These are phyloP conservation scores for Pseudomicrostroma phylloplanum DNA, from an alignment of 1,284 basidiomycete species.

Conservation along the genomic window DNA sequence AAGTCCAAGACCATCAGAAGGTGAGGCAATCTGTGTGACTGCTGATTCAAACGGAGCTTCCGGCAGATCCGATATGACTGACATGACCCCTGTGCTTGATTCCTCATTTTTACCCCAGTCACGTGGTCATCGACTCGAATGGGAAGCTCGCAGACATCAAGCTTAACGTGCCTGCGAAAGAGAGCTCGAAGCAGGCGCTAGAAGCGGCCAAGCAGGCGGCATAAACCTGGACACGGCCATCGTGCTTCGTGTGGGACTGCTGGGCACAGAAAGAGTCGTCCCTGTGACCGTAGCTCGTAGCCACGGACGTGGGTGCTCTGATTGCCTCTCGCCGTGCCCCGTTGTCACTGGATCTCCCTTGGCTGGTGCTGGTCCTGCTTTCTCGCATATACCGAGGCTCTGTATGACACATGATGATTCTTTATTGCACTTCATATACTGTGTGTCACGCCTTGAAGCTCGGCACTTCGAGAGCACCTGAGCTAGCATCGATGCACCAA, in stretches of 20 bases:
- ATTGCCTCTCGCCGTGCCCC: too few relatives aligned
- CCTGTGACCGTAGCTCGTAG: too few relatives aligned
- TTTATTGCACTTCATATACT: too few relatives aligned
- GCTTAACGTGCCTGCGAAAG: conserved; percentile 35
- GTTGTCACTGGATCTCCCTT: too few relatives aligned
- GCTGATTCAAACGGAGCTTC: not conserved
- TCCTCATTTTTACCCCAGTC: conserved; percentile 14
- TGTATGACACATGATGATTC: too few relatives aligned
- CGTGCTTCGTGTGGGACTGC: too few relatives aligned
- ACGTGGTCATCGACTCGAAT: conserved; percentile 38
- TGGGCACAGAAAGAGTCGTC: too few relatives aligned
- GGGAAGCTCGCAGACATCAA: conserved; percentile 26
- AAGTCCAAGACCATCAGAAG: conserved; percentile 59
- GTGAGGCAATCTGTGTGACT: conserved; percentile 8
- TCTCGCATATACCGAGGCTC: too few relatives aligned
- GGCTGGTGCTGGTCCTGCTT: too few relatives aligned
- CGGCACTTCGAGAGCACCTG: too few relatives aligned
- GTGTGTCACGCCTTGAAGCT: too few relatives aligned
- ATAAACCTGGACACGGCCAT: not conserved
- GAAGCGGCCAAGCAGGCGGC: not conserved
- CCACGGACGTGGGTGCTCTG: too few relatives aligned
- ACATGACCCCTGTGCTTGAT: not conserved
- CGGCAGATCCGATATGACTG: not conserved
- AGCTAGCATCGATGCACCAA: not conserved
- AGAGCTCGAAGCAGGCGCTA: conserved; percentile 8